Conservation (phyloP, 2,329 filamentous ascomycete species). For the Monilinia fructigena region DNA sequence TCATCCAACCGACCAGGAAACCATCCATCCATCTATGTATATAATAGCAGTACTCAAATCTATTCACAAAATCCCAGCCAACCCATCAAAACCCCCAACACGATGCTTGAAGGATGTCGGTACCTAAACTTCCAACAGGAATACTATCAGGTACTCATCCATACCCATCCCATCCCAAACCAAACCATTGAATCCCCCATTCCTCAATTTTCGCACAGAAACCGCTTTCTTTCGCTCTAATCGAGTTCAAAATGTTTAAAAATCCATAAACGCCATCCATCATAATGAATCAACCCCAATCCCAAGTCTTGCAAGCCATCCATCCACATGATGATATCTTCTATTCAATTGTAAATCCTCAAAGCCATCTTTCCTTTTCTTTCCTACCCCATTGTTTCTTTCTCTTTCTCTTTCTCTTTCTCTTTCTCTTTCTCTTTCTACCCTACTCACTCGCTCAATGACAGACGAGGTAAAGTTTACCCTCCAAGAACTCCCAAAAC, state of each 20-base stretch:
- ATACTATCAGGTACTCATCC: too few species aligned
- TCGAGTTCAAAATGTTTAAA: too few species aligned
- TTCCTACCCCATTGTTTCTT: background rate
- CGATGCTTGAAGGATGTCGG: too few species aligned
- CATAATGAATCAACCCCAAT: background rate
- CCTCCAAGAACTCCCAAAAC: background rate
- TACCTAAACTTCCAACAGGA: too few species aligned
- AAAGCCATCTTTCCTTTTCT: too few species aligned
- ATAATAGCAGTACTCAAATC: too few species aligned
- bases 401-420: background rate
- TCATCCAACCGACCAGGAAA: too few species aligned
- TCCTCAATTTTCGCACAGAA: too few species aligned
- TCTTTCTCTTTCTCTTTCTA: background rate
- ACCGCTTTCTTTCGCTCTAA: too few species aligned
- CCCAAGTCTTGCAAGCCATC: background rate
- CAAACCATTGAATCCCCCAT: background rate
- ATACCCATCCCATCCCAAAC: background rate
- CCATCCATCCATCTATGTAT: too few species aligned
- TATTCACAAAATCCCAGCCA: too few species aligned
- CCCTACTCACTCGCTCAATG: background rate
- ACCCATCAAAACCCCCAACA: too few species aligned
- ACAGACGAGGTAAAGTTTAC: background rate
- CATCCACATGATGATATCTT: background rate
- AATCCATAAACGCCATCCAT: background rate
- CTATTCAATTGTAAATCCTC: background rate